Conservation (phyloP, 345 rosid genomes). For the Clarkia xantiana region DNA sequence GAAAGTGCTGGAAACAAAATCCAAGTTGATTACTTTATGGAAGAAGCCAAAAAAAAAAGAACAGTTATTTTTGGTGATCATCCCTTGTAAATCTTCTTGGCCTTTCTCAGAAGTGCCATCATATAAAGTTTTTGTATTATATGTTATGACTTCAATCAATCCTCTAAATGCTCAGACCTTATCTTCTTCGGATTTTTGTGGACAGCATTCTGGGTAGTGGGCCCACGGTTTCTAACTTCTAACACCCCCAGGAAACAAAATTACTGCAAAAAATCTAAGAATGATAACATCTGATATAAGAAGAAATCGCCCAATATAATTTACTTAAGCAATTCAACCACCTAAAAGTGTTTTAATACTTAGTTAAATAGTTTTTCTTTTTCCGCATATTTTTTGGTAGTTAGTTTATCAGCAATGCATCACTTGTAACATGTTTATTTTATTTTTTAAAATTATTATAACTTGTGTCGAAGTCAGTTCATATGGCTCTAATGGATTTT, state of each 20-base stretch:
- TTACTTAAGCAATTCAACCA: neutral
- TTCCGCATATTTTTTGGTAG: too few species aligned
- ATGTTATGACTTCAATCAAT: neutral
- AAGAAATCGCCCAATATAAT: neutral
- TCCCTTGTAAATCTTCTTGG: slow-evolving; percentile 1
- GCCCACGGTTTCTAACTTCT: neutral
- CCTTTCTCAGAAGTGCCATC: neutral
- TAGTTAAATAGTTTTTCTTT: too few species aligned
- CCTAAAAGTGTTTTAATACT: too few species aligned
- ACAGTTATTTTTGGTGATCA: neutral
- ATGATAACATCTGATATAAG: neutral
- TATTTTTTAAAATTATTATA: too few species aligned
- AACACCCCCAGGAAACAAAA: neutral
- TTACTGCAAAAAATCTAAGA: neutral
- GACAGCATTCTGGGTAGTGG: slow-evolving; percentile 2
- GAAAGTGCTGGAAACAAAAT: neutral
- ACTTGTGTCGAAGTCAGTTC: too few species aligned
- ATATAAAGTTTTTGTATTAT: slow-evolving; percentile 3
- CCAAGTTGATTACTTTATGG: neutral
- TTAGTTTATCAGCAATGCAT: too few species aligned
- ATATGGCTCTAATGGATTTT: too few species aligned
- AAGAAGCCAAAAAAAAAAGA: neutral
- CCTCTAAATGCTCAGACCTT: slow-evolving; percentile 5
- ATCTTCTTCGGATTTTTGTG: slow-evolving; percentile 5
- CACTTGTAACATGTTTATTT: too few species aligned